A percentile compares a stretch with the other conserved stretches of the same genome.
These are phyloP conservation scores for thale cress (Arabidopsis thaliana) DNA, from an alignment of 345 rosid genomes.

Conservation along the genomic window DNA sequence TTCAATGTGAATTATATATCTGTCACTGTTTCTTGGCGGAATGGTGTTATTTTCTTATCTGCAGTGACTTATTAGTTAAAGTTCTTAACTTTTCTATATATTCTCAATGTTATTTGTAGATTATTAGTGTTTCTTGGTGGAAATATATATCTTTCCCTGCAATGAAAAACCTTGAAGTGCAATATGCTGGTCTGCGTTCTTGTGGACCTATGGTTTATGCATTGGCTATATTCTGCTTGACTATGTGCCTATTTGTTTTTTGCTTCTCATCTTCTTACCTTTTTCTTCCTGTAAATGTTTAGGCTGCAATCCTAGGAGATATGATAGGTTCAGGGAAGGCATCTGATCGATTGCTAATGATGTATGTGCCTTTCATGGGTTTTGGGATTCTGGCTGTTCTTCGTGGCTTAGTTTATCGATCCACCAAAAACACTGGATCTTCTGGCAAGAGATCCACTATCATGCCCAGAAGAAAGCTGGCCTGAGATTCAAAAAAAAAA, in stretches of 20 bases:
- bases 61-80: background rate
- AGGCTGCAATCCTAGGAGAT: constrained; percentile 74
- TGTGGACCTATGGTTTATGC: constrained; percentile 9
- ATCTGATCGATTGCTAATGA: constrained; percentile 57
- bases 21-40: background rate
- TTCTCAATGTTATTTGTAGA: background rate
- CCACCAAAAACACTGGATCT: constrained; percentile 33
- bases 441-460: constrained; percentile 49
- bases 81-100: background rate
- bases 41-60: background rate
- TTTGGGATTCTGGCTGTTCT: constrained; percentile 58
- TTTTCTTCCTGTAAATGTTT: background rate
- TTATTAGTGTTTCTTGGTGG: background rate
- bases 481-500: constrained; percentile 35
- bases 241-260: background rate
- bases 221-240: background rate
- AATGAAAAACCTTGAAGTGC: background rate
- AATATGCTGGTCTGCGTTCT: background rate
- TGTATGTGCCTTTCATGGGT: constrained; percentile 67
- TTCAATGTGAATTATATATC: background rate
- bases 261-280: constrained; percentile 1
- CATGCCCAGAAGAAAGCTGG: constrained; percentile 66
- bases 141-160: background rate
- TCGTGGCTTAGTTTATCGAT: constrained; percentile 58
- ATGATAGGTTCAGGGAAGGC: constrained; percentile 64